Evolutionary conservation across 2,329 filamentous ascomycete genomes (phyloP).

Genomic region (Pseudocercospora ulei): DNA sequence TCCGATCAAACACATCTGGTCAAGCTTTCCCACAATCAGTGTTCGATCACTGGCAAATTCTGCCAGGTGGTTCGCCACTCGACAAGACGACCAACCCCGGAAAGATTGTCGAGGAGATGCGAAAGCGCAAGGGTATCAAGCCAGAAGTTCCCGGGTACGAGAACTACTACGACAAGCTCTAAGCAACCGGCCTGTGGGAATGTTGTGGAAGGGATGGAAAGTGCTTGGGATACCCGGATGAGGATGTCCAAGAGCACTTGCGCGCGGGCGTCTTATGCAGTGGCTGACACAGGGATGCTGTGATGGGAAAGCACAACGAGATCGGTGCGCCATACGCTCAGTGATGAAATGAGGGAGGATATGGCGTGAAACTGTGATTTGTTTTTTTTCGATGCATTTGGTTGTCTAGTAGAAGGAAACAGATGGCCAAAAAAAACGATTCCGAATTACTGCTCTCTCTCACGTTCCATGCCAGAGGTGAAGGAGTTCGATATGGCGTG

Average conservation of each 20-base stretch:
- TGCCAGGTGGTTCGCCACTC: constrained; percentile 86
- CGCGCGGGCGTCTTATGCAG: constrained; percentile 18
- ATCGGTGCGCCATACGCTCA: constrained; percentile 16
- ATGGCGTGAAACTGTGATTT: constrained; percentile 23
- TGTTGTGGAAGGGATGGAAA: constrained; percentile 15
- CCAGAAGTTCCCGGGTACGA: constrained; percentile 81
- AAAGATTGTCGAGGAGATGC: constrained; percentile 74
- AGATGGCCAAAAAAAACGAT: constrained; percentile 19
- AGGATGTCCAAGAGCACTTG: constrained; percentile 22
- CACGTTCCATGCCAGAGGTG: no score
- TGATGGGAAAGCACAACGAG: constrained; percentile 17
- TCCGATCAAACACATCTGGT: constrained; percentile 83
- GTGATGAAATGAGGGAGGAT: constrained; percentile 18
- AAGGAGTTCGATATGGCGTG: no score
- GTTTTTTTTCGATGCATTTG: constrained; percentile 20
- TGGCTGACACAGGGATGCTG: constrained; percentile 17
- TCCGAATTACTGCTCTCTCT: constrained; percentile 14
- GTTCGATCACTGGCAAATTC: constrained; percentile 97
- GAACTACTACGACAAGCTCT: constrained; percentile 49
- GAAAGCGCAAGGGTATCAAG: constrained; percentile 99
- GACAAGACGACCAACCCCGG: constrained; percentile 75
- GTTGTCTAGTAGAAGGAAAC: constrained; percentile 18
- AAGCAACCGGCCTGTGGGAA: constrained; percentile 21
- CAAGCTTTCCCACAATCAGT: constrained; percentile 99
- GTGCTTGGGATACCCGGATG: constrained; percentile 13